phyloP scores from a whole-genome alignment of 164 flowering plant species.

The Tetrastigma voinierianum region DNA sequence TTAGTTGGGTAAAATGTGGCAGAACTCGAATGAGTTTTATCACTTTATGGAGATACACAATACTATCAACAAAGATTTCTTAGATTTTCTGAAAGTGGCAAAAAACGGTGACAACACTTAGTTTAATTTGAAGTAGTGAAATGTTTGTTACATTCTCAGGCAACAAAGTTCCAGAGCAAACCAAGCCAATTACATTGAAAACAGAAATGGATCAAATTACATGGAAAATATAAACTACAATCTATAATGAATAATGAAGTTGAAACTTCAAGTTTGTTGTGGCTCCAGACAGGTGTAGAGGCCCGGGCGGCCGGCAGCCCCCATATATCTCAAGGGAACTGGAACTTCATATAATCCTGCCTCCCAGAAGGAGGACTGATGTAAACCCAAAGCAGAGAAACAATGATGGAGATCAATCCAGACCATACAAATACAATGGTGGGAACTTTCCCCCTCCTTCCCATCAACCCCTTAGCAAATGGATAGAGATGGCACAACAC shows the following conservation, averaged over 20 bases:
- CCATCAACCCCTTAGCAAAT: constrained; percentile 92
- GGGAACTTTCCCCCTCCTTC: constrained; percentile 78
- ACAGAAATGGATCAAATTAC: neutral
- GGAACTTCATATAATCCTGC: constrained; percentile 34
- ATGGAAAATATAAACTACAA: neutral
- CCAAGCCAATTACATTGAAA: constrained; percentile 1
- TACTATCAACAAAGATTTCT: too few relatives aligned
- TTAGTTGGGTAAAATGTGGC: too few relatives aligned
- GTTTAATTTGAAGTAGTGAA: neutral
- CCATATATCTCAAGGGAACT: constrained; percentile 60
- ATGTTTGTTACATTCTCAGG: neutral
- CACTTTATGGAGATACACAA: too few relatives aligned
- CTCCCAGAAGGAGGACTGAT: constrained; percentile 64
- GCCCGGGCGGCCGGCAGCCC: too few relatives aligned
- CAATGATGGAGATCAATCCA: constrained; percentile 66
- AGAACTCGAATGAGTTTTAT: too few relatives aligned
- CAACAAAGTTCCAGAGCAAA: neutral
- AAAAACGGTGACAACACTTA: too few relatives aligned
- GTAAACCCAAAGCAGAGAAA: constrained; percentile 80
- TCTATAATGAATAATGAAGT: constrained; percentile 16
- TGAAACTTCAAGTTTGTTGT: constrained; percentile 14
- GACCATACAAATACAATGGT: constrained; percentile 94
- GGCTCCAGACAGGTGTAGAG: too few relatives aligned
- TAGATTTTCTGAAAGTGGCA: too few relatives aligned
- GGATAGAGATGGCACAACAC: constrained; percentile 86